Percentiles rank a stretch among this genome's conserved stretches.
Evolutionary conservation across 768 basidiomycete genomes (phyloP).

Genomic region (Kwoniella mangroviensis): DNA sequence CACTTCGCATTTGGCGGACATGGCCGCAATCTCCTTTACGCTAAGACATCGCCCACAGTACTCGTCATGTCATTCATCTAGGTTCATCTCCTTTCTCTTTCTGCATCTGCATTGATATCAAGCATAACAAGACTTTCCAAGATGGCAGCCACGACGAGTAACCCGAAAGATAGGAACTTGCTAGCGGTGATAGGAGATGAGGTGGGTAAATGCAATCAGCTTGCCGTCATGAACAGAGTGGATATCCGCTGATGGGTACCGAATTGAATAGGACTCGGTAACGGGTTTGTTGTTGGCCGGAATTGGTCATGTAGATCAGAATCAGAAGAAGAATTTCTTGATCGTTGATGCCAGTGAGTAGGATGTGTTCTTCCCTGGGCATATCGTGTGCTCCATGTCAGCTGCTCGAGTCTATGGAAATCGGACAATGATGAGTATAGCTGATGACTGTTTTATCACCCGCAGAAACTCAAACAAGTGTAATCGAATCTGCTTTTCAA

Average conservation of each 20-base stretch:
- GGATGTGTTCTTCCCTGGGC: no score
- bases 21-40: background rate
- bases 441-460: background rate
- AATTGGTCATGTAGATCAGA: conserved; percentile 84
- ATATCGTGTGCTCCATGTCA: no score
- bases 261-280: conserved; percentile 81
- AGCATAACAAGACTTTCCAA: background rate
- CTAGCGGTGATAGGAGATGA: conserved; percentile 98
- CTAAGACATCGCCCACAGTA: background rate
- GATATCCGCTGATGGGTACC: background rate
- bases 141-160: conserved; percentile 33
- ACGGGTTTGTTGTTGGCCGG: conserved; percentile 95
- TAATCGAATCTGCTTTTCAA: conserved; percentile 89
- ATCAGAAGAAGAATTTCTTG: conserved; percentile 96
- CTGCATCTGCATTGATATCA: background rate
- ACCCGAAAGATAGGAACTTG: conserved; percentile 69
- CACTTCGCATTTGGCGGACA: background rate
- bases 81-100: conserved; percentile 16
- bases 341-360: conserved; percentile 88
- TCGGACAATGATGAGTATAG: background rate
- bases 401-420: background rate
- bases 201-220: conserved; percentile 63
- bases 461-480: conserved; percentile 84
- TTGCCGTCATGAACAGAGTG: background rate
- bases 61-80: background rate